phyloP scores from a whole-genome alignment of 805 yeast species.

The Brettanomyces naardenensis region DNA sequence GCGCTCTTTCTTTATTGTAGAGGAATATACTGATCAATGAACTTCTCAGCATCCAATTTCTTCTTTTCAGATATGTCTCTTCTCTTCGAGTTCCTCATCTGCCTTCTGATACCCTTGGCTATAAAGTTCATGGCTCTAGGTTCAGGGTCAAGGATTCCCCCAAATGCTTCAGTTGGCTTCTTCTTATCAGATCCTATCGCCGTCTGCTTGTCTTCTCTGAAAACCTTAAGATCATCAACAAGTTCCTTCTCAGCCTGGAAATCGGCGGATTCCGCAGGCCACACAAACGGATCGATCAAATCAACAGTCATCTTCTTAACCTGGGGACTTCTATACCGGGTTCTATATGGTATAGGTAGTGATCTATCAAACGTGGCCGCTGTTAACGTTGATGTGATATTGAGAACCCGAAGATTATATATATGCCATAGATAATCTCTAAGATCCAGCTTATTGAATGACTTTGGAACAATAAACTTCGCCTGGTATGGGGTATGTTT shows the following conservation, averaged over 20 bases:
- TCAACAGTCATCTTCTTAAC: conserved; percentile 95
- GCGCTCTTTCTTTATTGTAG: conserved; percentile 24
- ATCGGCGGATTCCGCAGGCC: conserved; percentile 64
- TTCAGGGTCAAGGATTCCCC: conserved; percentile 50
- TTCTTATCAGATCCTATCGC: conserved; percentile 55
- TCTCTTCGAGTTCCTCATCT: conserved; percentile 37
- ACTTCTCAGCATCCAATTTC: conserved; percentile 22
- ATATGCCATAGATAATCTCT: conserved; percentile 89
- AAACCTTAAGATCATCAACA: conserved; percentile 40
- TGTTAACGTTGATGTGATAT: conserved; percentile 76
- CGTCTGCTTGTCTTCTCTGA: conserved; percentile 41
- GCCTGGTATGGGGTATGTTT: conserved; percentile 97
- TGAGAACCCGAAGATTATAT: conserved; percentile 84
- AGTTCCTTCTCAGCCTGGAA: conserved; percentile 24
- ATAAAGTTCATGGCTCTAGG: conserved; percentile 60
- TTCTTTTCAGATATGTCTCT: conserved; percentile 22
- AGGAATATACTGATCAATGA: conserved; percentile 35
- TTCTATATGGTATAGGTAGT: conserved; percentile 43
- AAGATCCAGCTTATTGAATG: conserved; percentile 88
- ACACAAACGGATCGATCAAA: conserved; percentile 89
- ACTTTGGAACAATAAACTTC: conserved; percentile 87
- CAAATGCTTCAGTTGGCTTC: conserved; percentile 67
- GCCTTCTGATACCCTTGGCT: conserved; percentile 39
- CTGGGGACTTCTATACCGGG: conserved; percentile 73
- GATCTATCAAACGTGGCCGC: conserved; percentile 61